Base-by-base conservation (phyloP, 768 basidiomycete genomes). In the Paxillus rubicundulus region DNA sequence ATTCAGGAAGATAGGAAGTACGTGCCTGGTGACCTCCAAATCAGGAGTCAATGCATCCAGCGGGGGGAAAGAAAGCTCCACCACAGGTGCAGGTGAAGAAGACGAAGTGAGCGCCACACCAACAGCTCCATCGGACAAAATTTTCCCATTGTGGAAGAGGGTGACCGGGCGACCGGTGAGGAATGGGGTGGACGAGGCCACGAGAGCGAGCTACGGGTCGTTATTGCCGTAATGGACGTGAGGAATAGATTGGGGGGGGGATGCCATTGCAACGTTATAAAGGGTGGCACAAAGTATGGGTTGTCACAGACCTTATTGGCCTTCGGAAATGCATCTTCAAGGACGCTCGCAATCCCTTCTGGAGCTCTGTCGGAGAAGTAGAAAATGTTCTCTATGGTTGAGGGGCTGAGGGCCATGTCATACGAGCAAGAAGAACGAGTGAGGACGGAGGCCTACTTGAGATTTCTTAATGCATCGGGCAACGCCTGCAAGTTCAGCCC, bases 101-200 rank as follows among this genome's bases (percentile, higher is more conserved):
- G 50, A 64, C 40, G 60, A 48, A 42, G 54, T 50, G 24, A 85
- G 56, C 0, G 80, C 86, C 6, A 92, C 51, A 0, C 89, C 90
- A 10, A 91, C 80, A 4, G 88, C 87, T 7, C 90, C 90, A 7
- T 78, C 73, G 0, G 80, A 82, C 50, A 77, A 66, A 21, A 89
- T 76, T 1, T 74, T 62, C 34, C 74, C 70, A 45, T 86, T 79
- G 52, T 77, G 68, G 53, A 90, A 82, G 9, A 92, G 71, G 0
- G 89, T 91, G 27, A 85, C 80, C 1, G 85, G 83, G 17, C 85
- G 72, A 13, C 89, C 90, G 1, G 87, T 91, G 5, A 89, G 70
- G 64, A 92, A 92, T 1, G 89, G 88, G 2, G 90, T 92, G 2
- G 88, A 85, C 0, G 88, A 75, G 0, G 84, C 85, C 18, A 86